These are phyloP conservation scores for Exobasidium rhododendri DNA, from an alignment of 1,284 basidiomycete species.

Conservation along the genomic window DNA sequence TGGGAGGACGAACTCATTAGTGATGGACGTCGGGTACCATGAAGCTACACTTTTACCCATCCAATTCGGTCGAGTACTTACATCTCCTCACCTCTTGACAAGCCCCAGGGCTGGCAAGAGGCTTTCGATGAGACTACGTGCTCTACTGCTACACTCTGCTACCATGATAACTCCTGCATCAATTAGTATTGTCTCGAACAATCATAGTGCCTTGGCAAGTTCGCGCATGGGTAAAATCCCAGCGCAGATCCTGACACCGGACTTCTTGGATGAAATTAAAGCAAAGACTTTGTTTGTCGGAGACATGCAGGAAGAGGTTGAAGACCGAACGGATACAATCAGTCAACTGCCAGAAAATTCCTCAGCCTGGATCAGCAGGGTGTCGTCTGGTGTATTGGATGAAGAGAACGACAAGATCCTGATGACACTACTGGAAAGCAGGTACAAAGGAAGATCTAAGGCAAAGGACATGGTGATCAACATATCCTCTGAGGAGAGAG, in stretches of 20 bases:
- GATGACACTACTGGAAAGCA: background rate
- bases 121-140: slow-evolving; percentile 22
- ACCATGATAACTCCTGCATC: background rate
- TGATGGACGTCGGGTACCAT: slow-evolving; percentile 84
- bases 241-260: slow-evolving; percentile 23
- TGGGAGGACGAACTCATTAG: slow-evolving; percentile 84
- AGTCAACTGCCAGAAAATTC: background rate
- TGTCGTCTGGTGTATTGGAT: background rate
- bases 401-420: background rate
- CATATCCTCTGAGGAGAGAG: background rate
- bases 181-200: background rate
- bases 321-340: background rate
- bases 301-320: slow-evolving; percentile 6
- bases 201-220: background rate
- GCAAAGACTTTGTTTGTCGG: slow-evolving; percentile 41
- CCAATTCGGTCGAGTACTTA: slow-evolving; percentile 38
- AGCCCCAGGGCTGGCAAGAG: slow-evolving; percentile 31
- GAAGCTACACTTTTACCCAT: slow-evolving; percentile 82
- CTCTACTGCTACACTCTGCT: slow-evolving; percentile 22
- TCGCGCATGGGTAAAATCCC: slow-evolving; percentile 15
- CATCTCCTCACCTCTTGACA: slow-evolving; percentile 16
- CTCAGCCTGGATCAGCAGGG: background rate
- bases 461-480: slow-evolving; percentile 2
- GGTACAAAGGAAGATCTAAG: background rate
- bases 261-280: slow-evolving; percentile 39